Evolutionary conservation across 192 early-diverging fungal species (phyloP).

Genomic region (Spizellomyces punctatus): DNA sequence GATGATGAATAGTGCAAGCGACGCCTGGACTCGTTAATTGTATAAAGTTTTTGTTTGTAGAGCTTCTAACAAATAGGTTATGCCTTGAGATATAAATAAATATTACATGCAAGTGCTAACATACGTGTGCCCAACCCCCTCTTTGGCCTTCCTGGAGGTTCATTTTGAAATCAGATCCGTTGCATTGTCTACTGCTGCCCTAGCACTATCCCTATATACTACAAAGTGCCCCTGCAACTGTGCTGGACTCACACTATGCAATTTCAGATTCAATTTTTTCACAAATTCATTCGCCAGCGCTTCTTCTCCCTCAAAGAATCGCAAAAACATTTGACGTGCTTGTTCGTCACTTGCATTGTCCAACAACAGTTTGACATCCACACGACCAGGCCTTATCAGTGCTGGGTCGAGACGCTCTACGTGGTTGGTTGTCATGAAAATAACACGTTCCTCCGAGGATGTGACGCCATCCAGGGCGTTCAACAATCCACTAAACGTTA

Average conservation of each 20-base stretch:
- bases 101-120: no score
- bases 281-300: conserved; percentile 76
- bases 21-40: no score
- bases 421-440: conserved; percentile 85
- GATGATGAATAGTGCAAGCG: no score
- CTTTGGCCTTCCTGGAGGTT: not conserved
- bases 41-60: no score
- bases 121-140: no score
- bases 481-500: conserved; percentile 66
- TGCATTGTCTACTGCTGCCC: conserved; percentile 64
- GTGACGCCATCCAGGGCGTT: conserved; percentile 79
- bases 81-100: no score
- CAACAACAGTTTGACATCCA: conserved; percentile 62
- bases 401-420: conserved; percentile 69
- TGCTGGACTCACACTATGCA: conserved; percentile 71
- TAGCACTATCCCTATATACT: conserved; percentile 73
- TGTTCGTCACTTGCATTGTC: conserved; percentile 62
- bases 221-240: conserved; percentile 97
- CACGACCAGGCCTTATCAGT: conserved; percentile 72
- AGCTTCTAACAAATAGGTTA: no score
- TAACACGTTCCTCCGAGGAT: conserved; percentile 72
- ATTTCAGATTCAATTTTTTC: conserved; percentile 8
- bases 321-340: conserved; percentile 64
- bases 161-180: not conserved
- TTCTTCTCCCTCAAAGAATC: conserved; percentile 62